Conservation (phyloP, 106 monocot species). For the Posidonia australis region DNA sequence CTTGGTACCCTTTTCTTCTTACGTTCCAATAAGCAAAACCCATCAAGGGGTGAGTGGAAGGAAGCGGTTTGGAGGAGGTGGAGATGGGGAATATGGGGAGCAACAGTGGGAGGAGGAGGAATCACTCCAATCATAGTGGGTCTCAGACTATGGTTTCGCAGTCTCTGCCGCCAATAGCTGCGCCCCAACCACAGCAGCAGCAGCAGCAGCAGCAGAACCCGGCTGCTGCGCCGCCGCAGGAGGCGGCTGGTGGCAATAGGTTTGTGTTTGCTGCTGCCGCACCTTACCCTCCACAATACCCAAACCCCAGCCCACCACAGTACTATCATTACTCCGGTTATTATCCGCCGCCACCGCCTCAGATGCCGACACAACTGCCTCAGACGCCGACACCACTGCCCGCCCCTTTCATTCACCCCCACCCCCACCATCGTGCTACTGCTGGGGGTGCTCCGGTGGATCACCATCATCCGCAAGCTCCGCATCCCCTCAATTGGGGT, state of each 20-base stretch:
- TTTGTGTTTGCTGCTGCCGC: slow-evolving; percentile 21
- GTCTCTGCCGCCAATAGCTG: slow-evolving; percentile 1
- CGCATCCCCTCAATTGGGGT: slow-evolving; percentile 27
- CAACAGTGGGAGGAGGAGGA: slow-evolving; percentile 21
- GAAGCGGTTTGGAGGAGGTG: background rate
- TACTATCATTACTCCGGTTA: slow-evolving; percentile 3
- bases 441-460: background rate
- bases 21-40: background rate
- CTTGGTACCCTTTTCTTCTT: background rate
- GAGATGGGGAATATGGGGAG: slow-evolving; percentile 32
- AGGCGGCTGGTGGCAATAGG: slow-evolving; percentile 26
- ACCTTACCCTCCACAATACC: slow-evolving; percentile 5
- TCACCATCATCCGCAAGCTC: slow-evolving; percentile 7
- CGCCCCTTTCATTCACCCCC: slow-evolving; percentile 37
- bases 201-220: slow-evolving; percentile 1
- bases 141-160: background rate
- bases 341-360: background rate
- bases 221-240: background rate
- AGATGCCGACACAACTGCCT: slow-evolving; percentile 29
- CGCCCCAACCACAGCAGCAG: slow-evolving; percentile 13
- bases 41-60: background rate
- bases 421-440: background rate
- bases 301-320: slow-evolving; percentile 1
- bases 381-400: slow-evolving; percentile 29
- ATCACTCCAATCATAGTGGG: slow-evolving; percentile 4